Base-by-base conservation (phyloP, 2,329 filamentous ascomycete genomes). In the Colletotrichum spinosum region DNA sequence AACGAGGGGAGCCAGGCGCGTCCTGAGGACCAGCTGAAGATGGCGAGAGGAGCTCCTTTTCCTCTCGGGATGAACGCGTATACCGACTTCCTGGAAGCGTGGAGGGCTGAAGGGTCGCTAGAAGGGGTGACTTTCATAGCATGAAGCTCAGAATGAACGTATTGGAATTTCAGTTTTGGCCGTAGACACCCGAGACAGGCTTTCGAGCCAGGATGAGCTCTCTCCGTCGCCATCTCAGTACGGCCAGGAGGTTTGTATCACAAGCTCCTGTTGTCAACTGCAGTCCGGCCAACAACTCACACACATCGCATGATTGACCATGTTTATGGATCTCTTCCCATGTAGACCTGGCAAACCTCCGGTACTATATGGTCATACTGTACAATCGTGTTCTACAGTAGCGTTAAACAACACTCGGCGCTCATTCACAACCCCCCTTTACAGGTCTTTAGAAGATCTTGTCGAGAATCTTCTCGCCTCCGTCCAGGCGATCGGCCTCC, bases 401-500 rank as follows among this genome's bases (percentile, higher is more conserved):
- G 25, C 4, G 25, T 25, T 4, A 25, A 25, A 4, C 25, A 25
- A 25, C 25, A 25, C 4, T 5, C 25, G 4, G 4, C 25, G 25
- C 25, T 4, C 25, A 25, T 4, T 5, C 25, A 25, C 1, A 25
- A 2, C 3, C 25, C 25, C 1, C 3, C 25, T 5, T 1, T 25
- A 5, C 25, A 25, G 5, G 25, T 5, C 25, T 25, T 53, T 8
- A 63, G 8, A 57, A 55, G 15, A 67, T 66, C 42, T 59, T 50
- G 17, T 67, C 58, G 2, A 66, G 56, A 7, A 67, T 67, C 57
- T 51, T 62, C 35, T 56, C 41, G 4, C 62, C 66, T 3, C 66
- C 66, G 17, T 91, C 88, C 65, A 92, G 69, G 34, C 76, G 71
- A 69, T 86, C 79, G 9, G 88, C 84, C 76, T 91, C 82, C 67